Conservation (phyloP, 1,284 basidiomycete species). For the Phenoliferia sp. region DNA sequence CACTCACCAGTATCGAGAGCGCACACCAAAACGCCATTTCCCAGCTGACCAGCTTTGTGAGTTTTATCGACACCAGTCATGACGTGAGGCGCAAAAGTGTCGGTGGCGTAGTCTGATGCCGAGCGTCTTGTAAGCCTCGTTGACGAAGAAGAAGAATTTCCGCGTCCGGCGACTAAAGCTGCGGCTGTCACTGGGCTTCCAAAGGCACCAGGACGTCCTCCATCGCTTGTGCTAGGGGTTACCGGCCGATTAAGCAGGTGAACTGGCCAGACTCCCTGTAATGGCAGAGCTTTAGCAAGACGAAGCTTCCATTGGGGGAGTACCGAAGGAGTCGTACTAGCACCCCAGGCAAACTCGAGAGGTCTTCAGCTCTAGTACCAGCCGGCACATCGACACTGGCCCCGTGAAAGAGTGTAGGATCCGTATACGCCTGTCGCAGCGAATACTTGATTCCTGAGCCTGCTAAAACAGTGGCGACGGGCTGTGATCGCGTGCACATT, state of each 20-base stretch:
- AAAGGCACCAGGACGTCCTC: background rate
- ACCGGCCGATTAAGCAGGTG: constrained; percentile 5
- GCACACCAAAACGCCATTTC: constrained; percentile 23
- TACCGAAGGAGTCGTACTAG: constrained; percentile 3
- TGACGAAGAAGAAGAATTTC: background rate
- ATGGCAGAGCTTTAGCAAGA: no score
- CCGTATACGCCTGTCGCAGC: background rate
- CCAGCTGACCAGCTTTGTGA: constrained; percentile 38
- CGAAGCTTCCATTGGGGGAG: background rate
- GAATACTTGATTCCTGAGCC: background rate
- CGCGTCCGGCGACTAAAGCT: background rate
- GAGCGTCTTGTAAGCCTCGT: background rate
- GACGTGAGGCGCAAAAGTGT: constrained; percentile 48
- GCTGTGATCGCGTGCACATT: background rate
- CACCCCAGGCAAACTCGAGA: constrained; percentile 13
- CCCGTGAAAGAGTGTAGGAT: constrained; percentile 6
- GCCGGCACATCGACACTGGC: constrained; percentile 3
- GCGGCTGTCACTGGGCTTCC: background rate
- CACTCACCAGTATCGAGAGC: constrained; percentile 32
- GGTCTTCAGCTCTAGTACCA: background rate
- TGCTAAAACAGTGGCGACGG: background rate
- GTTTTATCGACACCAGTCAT: constrained; percentile 53
- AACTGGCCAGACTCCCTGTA: constrained; percentile 21
- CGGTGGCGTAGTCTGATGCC: background rate
- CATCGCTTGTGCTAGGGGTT: background rate